These are phyloP conservation scores for Trypanosoma cruzi DNA, from an alignment of 208 protist species.

Conservation along the genomic window DNA sequence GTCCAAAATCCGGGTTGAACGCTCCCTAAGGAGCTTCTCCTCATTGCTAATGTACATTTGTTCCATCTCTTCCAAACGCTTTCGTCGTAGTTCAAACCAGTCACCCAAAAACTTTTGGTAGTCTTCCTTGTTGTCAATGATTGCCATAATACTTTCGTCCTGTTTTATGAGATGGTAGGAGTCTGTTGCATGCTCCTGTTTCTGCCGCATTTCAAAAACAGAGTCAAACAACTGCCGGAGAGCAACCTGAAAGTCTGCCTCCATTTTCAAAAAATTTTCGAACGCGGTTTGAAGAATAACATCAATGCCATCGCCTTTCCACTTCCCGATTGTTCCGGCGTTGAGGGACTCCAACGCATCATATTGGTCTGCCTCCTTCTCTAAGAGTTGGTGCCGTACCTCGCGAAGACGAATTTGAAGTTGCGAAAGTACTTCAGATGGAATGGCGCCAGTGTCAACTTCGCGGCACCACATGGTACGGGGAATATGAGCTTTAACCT, in stretches of 20 bases:
- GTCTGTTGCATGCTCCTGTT: conserved; percentile 43
- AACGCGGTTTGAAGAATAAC: conserved; percentile 79
- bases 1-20: conserved; percentile 42
- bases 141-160: conserved; percentile 45
- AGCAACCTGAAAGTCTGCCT: conserved; percentile 72
- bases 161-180: conserved; percentile 38
- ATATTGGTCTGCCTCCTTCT: conserved; percentile 77
- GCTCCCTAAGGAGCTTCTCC: conserved; percentile 58
- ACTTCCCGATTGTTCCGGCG: conserved; percentile 65
- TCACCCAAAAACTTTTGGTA: conserved; percentile 79
- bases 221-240: conserved; percentile 76
- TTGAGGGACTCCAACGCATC: conserved; percentile 71
- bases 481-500: conserved; percentile 52
- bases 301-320: conserved; percentile 76
- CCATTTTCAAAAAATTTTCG: conserved; percentile 72
- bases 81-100: conserved; percentile 79
- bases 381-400: conserved; percentile 64
- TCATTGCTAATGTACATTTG: conserved; percentile 69
- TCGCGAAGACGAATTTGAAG: conserved; percentile 42
- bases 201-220: conserved; percentile 71
- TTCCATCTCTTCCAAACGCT: conserved; percentile 79
- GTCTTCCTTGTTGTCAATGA: conserved; percentile 81
- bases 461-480: conserved; percentile 29
- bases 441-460: conserved; percentile 12
- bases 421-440: conserved; percentile 14